Evolutionary conservation across 768 basidiomycete genomes (phyloP).

Genomic region (Trametes meyenii): DNA sequence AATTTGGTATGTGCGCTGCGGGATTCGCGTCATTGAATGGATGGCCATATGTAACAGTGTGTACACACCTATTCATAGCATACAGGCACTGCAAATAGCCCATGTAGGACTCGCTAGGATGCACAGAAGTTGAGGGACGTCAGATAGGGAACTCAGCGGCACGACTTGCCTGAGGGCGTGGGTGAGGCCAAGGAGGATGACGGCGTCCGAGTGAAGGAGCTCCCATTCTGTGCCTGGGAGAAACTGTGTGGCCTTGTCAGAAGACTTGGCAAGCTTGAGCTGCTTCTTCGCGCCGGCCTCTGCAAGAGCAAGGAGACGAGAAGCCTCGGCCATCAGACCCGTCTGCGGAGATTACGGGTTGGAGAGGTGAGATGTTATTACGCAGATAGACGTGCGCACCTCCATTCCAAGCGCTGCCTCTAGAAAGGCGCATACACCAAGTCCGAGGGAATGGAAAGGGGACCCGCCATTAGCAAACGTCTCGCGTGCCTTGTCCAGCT

Average conservation of each 20-base stretch:
- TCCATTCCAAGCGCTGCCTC: conserved; percentile 85
- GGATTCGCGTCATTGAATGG: conserved; percentile 1
- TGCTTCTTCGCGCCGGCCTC: conserved; percentile 65
- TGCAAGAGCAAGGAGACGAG: conserved; percentile 53
- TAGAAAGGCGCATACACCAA: conserved; percentile 72
- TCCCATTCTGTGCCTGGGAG: conserved; percentile 75
- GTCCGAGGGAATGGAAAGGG: conserved; percentile 73
- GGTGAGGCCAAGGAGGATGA: conserved; percentile 70
- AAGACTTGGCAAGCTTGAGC: conserved; percentile 41
- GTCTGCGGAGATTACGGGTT: conserved; percentile 39
- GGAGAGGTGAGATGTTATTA: background rate
- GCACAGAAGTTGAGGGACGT: background rate
- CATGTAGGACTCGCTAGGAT: conserved; percentile 70
- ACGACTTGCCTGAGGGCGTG: conserved; percentile 64
- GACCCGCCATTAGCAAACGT: conserved; percentile 55
- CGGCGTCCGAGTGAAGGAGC: conserved; percentile 71
- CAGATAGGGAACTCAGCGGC: conserved; percentile 2
- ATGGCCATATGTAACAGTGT: background rate
- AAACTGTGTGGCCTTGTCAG: conserved; percentile 44
- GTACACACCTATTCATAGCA: conserved; percentile 55
- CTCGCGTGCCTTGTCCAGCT: conserved; percentile 55
- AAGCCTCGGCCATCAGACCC: conserved; percentile 66
- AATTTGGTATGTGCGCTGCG: conserved; percentile 73
- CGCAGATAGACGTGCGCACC: conserved; percentile 41
- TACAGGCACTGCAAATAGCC: conserved; percentile 81